Base-by-base conservation (phyloP, 1,284 basidiomycete genomes). In the Vanrija humicola region DNA sequence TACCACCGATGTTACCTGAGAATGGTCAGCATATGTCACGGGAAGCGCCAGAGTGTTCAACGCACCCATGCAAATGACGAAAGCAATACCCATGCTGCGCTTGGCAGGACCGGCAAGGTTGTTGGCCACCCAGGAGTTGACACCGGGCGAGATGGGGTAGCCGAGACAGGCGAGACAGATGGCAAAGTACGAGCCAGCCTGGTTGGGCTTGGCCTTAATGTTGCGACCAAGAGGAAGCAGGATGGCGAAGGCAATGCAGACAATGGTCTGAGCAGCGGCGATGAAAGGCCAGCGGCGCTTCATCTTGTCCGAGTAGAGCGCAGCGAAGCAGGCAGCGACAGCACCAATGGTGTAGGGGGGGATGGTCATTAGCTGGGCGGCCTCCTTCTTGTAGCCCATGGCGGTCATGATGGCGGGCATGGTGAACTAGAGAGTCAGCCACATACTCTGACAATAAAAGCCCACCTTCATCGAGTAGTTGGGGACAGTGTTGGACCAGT, bases 51-150 rank as follows among this genome's bases (percentile, higher is more conserved):
- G 34, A 34, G 14, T 10, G 12, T 14, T 34, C 12, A 5, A 34
- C 34, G 1, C 12, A 34, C 34, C 58, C 42, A 59, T 57, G 18
- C 64, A 58, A 50, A 69, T 54, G 21, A 55, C 56, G 39, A 67
- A 61, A 16, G 63, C 61, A 43, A 68, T 62, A 12, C 66, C 55
- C 16, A 62, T 63, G 10, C 66, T 64, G 46, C 69, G 60, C 49
- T 69, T 69, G 6, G 64, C 65, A 23, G 62, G 61, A 3, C 67
- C 67, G 14, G 69, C 63, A 7, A 48, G 59, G 53, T 70, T 69
- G 43, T 68, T 55, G 18, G 59, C 64, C 3, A 55, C 47, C 66
- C 66, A 69, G 19, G 61, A 59, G 43, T 63, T 61, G 46, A 65
- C 29, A 21, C 58, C 53, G 3, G 68, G 67, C 3, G 64, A 55